These are phyloP conservation scores for Ascocoryne sarcoides DNA, from an alignment of 2,329 filamentous ascomycete genomes.

Conservation along the genomic window DNA sequence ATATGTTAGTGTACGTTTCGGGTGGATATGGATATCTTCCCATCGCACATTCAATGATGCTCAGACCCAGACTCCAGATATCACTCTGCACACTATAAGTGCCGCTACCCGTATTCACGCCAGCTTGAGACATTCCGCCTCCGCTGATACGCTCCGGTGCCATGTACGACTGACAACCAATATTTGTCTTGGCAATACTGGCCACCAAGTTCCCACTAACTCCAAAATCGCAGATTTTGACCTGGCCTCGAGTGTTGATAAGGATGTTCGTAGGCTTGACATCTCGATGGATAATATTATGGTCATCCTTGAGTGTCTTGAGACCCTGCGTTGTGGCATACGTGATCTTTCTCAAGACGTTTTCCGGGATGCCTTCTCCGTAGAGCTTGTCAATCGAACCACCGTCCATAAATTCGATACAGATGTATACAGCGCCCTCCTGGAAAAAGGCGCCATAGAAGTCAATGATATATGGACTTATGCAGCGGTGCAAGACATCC, in stretches of 20 bases:
- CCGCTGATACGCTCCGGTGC: slow-evolving; percentile 91
- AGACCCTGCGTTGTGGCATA: slow-evolving; percentile 83
- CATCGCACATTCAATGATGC: slow-evolving; percentile 91
- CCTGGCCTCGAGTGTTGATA: slow-evolving; percentile 77
- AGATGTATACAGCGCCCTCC: slow-evolving; percentile 97
- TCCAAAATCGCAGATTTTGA: slow-evolving; percentile 98
- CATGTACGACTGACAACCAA: slow-evolving; percentile 99
- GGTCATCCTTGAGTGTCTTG: slow-evolving; percentile 90
- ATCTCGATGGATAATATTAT: slow-evolving; percentile 98
- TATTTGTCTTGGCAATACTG: slow-evolving; percentile 97
- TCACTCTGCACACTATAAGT: slow-evolving; percentile 98
- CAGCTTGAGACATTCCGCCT: slow-evolving; percentile 65
- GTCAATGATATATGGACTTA: slow-evolving; percentile 94
- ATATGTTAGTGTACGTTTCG: slow-evolving; percentile 96
- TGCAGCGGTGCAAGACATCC: slow-evolving; percentile 88
- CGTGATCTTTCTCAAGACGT: slow-evolving; percentile 81
- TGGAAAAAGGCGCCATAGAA: slow-evolving; percentile 99
- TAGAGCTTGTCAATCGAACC: slow-evolving; percentile 97
- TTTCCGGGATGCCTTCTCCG: slow-evolving; percentile 79
- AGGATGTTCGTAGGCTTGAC: slow-evolving; percentile 99
- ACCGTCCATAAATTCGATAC: slow-evolving; percentile 98
- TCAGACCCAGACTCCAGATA: slow-evolving; percentile 92
- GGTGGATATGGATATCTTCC: slow-evolving; percentile 94
- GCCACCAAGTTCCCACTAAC: slow-evolving; percentile 94
- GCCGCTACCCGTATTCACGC: slow-evolving; percentile 60